A percentile compares a stretch with the other conserved stretches of the same genome.
Evolutionary conservation across 805 yeast genomes (phyloP).

Genomic region (Hanseniaspora meyeri): DNA sequence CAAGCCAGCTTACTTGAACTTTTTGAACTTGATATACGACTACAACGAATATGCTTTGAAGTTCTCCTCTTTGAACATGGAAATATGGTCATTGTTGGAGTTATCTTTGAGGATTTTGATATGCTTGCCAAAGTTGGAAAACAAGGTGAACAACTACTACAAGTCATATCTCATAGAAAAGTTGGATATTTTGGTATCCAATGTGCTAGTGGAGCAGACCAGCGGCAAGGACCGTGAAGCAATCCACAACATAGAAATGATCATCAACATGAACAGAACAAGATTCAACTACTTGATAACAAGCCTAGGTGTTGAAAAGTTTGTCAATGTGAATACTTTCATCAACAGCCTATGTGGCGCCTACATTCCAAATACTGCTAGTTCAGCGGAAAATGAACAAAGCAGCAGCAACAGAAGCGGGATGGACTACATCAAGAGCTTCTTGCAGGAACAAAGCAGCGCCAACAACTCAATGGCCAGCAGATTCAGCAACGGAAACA

Average conservation of each 20-base stretch:
- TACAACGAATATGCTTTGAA: conserved; percentile 17
- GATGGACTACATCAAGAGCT: conserved; percentile 2
- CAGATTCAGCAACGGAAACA: background rate
- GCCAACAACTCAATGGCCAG: background rate
- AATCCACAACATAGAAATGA: conserved; percentile 6
- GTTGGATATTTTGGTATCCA: conserved; percentile 18
- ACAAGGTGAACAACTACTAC: conserved; percentile 28
- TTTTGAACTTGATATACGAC: conserved; percentile 27
- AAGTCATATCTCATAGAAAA: conserved; percentile 29
- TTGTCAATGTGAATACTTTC: background rate
- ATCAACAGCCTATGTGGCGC: conserved; percentile 4
- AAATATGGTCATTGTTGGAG: conserved; percentile 21
- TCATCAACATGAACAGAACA: conserved; percentile 5
- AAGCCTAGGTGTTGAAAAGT: conserved; percentile 2
- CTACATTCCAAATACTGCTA: background rate
- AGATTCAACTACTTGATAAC: background rate
- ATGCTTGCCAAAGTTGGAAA: conserved; percentile 24
- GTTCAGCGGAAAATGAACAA: background rate
- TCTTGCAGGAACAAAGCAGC: background rate
- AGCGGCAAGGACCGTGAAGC: background rate
- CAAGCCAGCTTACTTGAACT: conserved; percentile 25
- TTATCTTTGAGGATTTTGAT: conserved; percentile 23
- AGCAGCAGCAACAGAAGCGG: background rate
- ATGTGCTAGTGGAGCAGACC: background rate
- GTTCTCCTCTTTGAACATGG: conserved; percentile 3